Conservation (phyloP, 768 basidiomycete genomes). For the Tubosaeta sp. region DNA sequence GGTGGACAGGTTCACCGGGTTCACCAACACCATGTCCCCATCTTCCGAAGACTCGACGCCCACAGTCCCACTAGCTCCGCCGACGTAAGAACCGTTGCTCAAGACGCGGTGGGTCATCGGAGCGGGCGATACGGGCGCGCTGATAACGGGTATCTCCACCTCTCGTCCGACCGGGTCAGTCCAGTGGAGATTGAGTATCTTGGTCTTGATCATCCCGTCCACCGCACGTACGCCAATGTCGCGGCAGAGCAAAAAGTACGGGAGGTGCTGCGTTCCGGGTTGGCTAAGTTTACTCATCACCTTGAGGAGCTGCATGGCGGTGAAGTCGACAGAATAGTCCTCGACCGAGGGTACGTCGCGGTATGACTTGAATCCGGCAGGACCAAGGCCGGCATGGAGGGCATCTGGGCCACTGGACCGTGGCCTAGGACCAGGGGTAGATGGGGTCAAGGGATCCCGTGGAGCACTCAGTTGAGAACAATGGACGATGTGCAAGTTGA, state of each 20-base stretch:
- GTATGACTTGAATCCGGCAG: conserved; percentile 62
- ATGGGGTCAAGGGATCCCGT: conserved; percentile 30
- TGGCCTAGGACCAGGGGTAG: conserved; percentile 31
- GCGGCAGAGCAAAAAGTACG: conserved; percentile 78
- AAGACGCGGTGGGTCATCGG: conserved; percentile 27
- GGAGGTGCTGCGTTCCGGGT: conserved; percentile 56
- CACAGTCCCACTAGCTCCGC: conserved; percentile 38
- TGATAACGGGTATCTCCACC: conserved; percentile 29
- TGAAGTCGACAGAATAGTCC: conserved; percentile 61
- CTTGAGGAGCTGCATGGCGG: conserved; percentile 73
- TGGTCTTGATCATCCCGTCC: conserved; percentile 79
- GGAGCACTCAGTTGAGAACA: conserved; percentile 56
- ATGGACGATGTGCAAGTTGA: conserved; percentile 86
- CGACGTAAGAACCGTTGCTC: conserved; percentile 26
- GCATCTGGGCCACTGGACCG: conserved; percentile 42
- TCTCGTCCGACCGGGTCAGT: conserved; percentile 65
- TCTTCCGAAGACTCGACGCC: conserved; percentile 39
- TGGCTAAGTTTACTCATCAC: conserved; percentile 78
- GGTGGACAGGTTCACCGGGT: conserved; percentile 33
- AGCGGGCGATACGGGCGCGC: conserved; percentile 22
- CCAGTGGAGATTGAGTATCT: conserved; percentile 74
- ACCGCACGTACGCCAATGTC: conserved; percentile 82
- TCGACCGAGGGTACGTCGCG: conserved; percentile 29
- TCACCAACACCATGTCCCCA: conserved; percentile 47
- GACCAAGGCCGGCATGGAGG: conserved; percentile 54